These are phyloP conservation scores for Westerdykella ornata DNA, from an alignment of 2,329 filamentous ascomycete species.

Conservation along the genomic window DNA sequence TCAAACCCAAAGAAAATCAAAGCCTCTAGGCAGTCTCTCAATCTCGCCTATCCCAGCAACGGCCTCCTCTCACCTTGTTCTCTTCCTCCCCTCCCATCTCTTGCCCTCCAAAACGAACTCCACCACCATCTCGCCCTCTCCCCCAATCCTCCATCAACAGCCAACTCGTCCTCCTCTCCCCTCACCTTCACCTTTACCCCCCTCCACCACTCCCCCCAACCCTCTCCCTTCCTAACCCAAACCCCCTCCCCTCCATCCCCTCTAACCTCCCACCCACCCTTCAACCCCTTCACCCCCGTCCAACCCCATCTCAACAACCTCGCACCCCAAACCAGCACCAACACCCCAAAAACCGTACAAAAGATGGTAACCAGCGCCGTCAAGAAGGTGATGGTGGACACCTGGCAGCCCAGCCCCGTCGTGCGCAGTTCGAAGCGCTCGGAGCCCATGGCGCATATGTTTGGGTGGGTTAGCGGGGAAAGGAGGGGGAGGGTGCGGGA, in stretches of 20 bases:
- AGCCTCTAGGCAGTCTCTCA: too few species aligned
- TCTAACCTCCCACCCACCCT: slow-evolving; percentile 24
- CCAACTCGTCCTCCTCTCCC: slow-evolving; percentile 19
- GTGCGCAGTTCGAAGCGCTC: slow-evolving; percentile 45
- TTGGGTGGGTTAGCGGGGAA: slow-evolving; percentile 30
- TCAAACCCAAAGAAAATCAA: too few species aligned
- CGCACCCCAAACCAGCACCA: slow-evolving; percentile 29
- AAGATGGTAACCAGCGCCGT: slow-evolving; percentile 41
- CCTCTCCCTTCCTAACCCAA: slow-evolving; percentile 26
- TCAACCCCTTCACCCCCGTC: slow-evolving; percentile 12
- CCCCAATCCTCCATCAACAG: slow-evolving; percentile 22
- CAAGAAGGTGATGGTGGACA: slow-evolving; percentile 43
- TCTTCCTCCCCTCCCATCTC: neutral
- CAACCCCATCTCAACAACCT: slow-evolving; percentile 12
- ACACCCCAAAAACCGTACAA: slow-evolving; percentile 36
- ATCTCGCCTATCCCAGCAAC: slow-evolving; percentile 7
- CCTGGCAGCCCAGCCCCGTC: slow-evolving; percentile 40
- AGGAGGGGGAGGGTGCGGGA: slow-evolving; percentile 33
- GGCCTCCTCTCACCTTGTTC: slow-evolving; percentile 16
- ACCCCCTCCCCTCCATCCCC: slow-evolving; percentile 24
- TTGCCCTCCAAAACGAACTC: slow-evolving; percentile 7
- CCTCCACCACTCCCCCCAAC: slow-evolving; percentile 27
- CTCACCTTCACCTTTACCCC: slow-evolving; percentile 15
- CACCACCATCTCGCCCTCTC: slow-evolving; percentile 21
- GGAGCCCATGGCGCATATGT: slow-evolving; percentile 32